Evolutionary conservation across 2,329 filamentous ascomycete genomes (phyloP).

Genomic region (Herpotrichia juniperi): DNA sequence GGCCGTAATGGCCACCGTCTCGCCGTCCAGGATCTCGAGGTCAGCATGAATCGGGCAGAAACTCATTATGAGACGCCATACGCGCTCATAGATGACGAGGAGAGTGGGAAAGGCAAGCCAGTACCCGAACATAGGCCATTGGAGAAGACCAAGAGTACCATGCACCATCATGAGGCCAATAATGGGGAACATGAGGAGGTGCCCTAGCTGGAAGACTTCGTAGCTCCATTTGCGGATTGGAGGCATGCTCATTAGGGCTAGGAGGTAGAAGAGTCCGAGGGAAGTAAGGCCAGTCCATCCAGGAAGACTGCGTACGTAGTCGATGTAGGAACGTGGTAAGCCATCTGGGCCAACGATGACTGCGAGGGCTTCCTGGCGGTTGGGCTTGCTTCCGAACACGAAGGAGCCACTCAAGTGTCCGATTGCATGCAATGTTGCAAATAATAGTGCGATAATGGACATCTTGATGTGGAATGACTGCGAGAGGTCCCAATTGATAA

Average conservation of each 20-base stretch:
- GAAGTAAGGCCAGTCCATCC: constrained; percentile 59
- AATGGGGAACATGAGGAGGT: constrained; percentile 65
- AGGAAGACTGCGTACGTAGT: constrained; percentile 55
- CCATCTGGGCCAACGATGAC: constrained; percentile 52
- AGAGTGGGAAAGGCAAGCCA: constrained; percentile 62
- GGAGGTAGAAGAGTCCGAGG: constrained; percentile 57
- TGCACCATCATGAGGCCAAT: constrained; percentile 63
- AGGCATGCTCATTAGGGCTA: constrained; percentile 58
- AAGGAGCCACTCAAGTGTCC: constrained; percentile 62
- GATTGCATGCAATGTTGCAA: constrained; percentile 61
- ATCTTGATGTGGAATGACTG: constrained; percentile 64
- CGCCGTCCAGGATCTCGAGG: constrained; percentile 57
- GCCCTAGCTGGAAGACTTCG: constrained; percentile 63
- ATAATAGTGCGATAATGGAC: constrained; percentile 56
- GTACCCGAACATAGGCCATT: constrained; percentile 64
- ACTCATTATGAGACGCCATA: constrained; percentile 53
- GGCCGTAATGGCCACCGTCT: constrained; percentile 59
- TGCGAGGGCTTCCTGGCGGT: constrained; percentile 54
- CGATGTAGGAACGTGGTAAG: constrained; percentile 53
- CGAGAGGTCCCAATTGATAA: constrained; percentile 64
- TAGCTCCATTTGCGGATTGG: constrained; percentile 59
- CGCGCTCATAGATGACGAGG: constrained; percentile 57
- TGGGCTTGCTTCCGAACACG: constrained; percentile 54
- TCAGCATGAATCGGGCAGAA: constrained; percentile 58
- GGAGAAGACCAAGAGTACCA: constrained; percentile 57